Percentiles rank a stretch among this genome's conserved stretches.
phyloP scores from a whole-genome alignment of 495 filamentous ascomycete species.

The Tuber brumale region DNA sequence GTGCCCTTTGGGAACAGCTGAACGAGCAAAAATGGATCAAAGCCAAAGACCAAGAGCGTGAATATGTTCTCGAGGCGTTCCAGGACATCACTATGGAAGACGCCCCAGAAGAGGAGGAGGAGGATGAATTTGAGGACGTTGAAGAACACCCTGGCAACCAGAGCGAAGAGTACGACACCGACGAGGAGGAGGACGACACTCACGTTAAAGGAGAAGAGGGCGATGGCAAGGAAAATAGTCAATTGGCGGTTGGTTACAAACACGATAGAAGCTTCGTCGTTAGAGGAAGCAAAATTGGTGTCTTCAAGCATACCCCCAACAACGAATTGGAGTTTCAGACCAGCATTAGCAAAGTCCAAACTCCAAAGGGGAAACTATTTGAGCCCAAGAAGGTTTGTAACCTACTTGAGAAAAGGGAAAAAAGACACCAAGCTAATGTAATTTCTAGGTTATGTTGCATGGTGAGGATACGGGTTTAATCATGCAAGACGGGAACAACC shows the following conservation, averaged over 20 bases:
- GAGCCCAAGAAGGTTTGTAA: conserved; percentile 69
- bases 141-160: conserved; percentile 58
- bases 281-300: conserved; percentile 92
- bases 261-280: conserved; percentile 96
- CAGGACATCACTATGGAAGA: conserved; percentile 93
- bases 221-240: conserved; percentile 86
- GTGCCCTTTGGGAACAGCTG: conserved; percentile 91
- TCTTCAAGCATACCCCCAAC: conserved; percentile 92
- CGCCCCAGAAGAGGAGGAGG: conserved; percentile 57
- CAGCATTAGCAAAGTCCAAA: conserved; percentile 91
- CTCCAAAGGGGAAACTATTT: conserved; percentile 78
- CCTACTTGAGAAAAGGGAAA: not conserved
- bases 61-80: conserved; percentile 94
- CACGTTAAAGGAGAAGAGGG: conserved; percentile 57
- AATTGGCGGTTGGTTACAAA: conserved; percentile 96
- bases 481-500: conserved; percentile 73
- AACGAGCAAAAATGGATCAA: conserved; percentile 94
- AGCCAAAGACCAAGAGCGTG: conserved; percentile 80
- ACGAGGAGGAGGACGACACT: conserved; percentile 80
- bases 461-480: conserved; percentile 89
- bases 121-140: conserved; percentile 56
- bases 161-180: conserved; percentile 80
- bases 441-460: conserved; percentile 73
- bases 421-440: conserved; percentile 5
- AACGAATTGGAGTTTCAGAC: conserved; percentile 96